Conservation (phyloP, 225 moss, liverwort and hornwort genomes). For the Thuidium tamariscinum region DNA sequence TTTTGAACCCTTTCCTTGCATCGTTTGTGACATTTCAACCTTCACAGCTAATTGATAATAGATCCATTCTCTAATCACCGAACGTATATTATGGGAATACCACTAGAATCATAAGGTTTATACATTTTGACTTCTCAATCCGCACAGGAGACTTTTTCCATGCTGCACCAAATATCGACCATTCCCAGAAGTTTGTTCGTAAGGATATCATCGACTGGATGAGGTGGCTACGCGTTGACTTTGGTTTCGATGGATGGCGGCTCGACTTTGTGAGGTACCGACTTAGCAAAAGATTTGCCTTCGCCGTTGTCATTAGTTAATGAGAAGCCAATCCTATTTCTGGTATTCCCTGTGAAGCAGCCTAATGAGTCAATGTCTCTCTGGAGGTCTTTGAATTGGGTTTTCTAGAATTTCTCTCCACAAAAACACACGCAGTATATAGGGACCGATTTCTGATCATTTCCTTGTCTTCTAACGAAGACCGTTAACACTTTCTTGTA, state of each 20-base stretch:
- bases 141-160: conserved; percentile 71
- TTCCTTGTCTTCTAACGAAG: neutral
- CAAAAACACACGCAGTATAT: neutral
- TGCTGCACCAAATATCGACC: conserved; percentile 88
- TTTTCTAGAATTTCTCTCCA: neutral
- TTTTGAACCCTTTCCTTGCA: neutral
- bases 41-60: neutral
- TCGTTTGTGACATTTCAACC: neutral
- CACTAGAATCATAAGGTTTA: neutral
- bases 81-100: neutral
- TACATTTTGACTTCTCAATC: neutral
- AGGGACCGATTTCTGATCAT: neutral
- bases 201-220: conserved; percentile 69
- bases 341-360: neutral
- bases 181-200: conserved; percentile 80
- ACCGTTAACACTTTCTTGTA: neutral
- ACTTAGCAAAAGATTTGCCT: neutral
- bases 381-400: neutral
- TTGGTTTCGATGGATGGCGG: conserved; percentile 84
- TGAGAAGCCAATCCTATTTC: neutral
- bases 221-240: conserved; percentile 68
- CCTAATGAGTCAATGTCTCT: neutral
- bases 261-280: conserved; percentile 86
- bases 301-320: neutral
- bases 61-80: neutral